Base-by-base conservation (phyloP, 23 red algal genomes). In the Gracilaria vermiculophylla region DNA sequence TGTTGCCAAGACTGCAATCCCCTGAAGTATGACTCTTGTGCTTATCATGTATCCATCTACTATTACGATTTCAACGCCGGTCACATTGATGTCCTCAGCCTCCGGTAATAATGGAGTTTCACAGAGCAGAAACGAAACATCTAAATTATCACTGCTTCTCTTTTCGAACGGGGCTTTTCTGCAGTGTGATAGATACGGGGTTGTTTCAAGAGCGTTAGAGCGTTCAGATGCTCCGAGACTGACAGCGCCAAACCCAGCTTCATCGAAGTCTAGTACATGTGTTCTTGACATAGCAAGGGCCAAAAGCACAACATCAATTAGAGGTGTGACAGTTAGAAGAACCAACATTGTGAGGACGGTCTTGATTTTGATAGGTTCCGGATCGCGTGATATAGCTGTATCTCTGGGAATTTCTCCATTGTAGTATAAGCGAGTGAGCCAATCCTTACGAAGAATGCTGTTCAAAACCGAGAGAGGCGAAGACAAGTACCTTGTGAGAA, bases 391-490 rank as follows among this genome's bases (percentile, higher is more conserved):
- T 34, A 82, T 82, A 36, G 33, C 28, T 17, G 78, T 62, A 21
- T 29, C 12, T 9, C 31, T 15, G 2, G 78, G 78, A 62, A 82
- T 82, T 29, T 82, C 78, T 5, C 78, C 40, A 13, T 39, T 32
- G 17, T 82, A 82, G 56, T 82, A 82, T 32, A 61, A 28, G 6
- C 78, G 55, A 19, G 78, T 62, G 54, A 82, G 32, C 52, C 52
- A 82, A 62, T 82, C 78, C 43, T 42, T 37, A 24, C 78, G 14
- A 11, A 82, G 10, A 42, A 62, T 17, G 31, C 25, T 82, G 17
- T 65, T 82, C 19, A 82, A 27, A 36, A 82, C 41, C 3, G 78
- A 32, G 1, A 82, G 32, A 5, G 78, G 78, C 4, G 58, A 64
- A 82, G 53, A 61, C 8, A 62, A 39, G 16, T 47, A 47, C 24